Evolutionary conservation across 306 rosid genomes (phyloP), one percentile per base, ranked within the genome.

Genomic region (Quercus mongolica): DNA sequence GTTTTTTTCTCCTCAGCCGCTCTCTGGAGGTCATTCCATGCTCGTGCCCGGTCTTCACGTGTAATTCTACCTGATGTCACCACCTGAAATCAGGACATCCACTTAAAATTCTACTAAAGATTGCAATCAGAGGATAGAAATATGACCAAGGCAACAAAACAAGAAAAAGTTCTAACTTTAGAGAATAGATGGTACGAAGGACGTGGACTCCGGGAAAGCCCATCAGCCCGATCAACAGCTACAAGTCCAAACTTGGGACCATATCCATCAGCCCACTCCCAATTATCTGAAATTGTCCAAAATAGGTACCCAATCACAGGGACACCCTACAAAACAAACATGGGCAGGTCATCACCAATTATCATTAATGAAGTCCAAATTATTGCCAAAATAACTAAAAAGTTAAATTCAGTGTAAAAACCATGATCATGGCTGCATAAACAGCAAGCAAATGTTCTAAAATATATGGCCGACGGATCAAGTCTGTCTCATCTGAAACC

Each of bases 221-320:
- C 75, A 74, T 93, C 83, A 57, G 86, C 88, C 3, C 98, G 88
- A 80, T 95, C 97, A 89, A 95, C 98, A 54, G 96, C 98, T 74
- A 95, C 98, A 78, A 92, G 98, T 74, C 99, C 99, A 82, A 95
- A 95, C 87, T 93, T 95, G 75, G 99, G 99, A 82, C 99, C 99
- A 82, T 95, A 93, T 54, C 99, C 98, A 89, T 93, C 99, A 52
- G 99, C 99, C 99, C 98, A 95, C 81, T 95, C 99, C 98, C 98
- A 93, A 81, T 95, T 95, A 82, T 93, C 99, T 83, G 96, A 92
- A 78, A 90, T 91, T 78, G 96, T 95, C 99, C 99, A 95, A 82
- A 95, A 95, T 72, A 93, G 75, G 71, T 86, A 88, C 12, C 88
- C 92, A 55, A 86, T 57, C 72, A 84, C 88, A 68, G 78, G 94